These are phyloP conservation scores for Parmelia sp. DNA, from an alignment of 495 filamentous ascomycete genomes.

Conservation along the genomic window DNA sequence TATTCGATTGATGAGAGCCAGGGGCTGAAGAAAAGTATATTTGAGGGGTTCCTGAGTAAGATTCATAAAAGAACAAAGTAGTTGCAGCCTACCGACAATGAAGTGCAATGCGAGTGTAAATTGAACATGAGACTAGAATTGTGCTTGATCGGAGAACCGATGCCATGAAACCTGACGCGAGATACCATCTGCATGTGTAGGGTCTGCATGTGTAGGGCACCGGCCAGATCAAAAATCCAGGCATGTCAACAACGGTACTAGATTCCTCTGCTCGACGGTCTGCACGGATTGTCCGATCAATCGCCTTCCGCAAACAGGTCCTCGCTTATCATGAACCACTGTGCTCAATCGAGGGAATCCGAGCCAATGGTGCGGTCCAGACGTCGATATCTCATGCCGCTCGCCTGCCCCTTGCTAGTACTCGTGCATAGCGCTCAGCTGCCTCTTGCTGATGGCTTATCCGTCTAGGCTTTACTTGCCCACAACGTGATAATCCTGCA, in stretches of 20 bases:
- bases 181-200: background rate
- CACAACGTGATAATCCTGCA: background rate
- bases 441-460: background rate
- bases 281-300: background rate
- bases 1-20: conserved; percentile 70
- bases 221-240: background rate
- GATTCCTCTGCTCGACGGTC: background rate
- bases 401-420: background rate
- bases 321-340: background rate
- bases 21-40: conserved; percentile 82
- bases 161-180: background rate
- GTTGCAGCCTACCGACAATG: background rate
- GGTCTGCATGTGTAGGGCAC: background rate
- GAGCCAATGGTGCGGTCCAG: background rate
- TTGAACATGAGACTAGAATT: background rate
- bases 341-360: background rate
- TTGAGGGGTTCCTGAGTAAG: conserved; percentile 85
- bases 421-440: background rate
- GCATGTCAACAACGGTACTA: background rate
- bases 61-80: conserved; percentile 91
- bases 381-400: background rate
- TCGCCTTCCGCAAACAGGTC: background rate
- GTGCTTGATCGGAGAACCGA: background rate
- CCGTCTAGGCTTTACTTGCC: too few species aligned
- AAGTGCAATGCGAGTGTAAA: background rate